Conservation (phyloP, 2,329 filamentous ascomycete species). For the Endoconidiophora polonica region DNA sequence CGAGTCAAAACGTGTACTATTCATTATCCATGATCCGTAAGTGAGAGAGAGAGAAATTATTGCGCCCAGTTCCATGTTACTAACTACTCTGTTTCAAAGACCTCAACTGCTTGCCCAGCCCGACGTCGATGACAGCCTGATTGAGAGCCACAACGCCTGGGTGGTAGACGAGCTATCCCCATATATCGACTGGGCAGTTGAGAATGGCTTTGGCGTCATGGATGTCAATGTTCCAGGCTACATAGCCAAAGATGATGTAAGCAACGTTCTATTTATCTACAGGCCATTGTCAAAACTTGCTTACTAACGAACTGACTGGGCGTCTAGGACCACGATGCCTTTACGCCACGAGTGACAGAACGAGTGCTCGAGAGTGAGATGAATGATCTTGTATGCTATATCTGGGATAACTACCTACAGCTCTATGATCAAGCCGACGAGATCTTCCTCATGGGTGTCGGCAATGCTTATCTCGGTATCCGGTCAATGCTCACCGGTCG, state of each 20-base stretch:
- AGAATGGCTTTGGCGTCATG: slow-evolving; percentile 66
- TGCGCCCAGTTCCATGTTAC: not conserved
- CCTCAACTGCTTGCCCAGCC: slow-evolving; percentile 53
- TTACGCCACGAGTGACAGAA: slow-evolving; percentile 28
- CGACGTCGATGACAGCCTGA: slow-evolving; percentile 50
- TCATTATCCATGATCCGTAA: slow-evolving; percentile 85
- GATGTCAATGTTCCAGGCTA: slow-evolving; percentile 82
- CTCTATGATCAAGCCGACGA: slow-evolving; percentile 52
- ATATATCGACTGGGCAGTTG: slow-evolving; percentile 70
- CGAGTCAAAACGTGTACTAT: slow-evolving; percentile 48
- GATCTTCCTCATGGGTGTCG: slow-evolving; percentile 74
- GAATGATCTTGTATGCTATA: slow-evolving; percentile 61
- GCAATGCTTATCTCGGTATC: slow-evolving; percentile 73
- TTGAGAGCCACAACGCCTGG: slow-evolving; percentile 76
- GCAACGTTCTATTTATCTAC: not conserved
- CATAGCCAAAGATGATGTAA: slow-evolving; percentile 42
- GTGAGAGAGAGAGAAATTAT: slow-evolving; percentile 20
- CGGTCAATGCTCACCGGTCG: slow-evolving; percentile 65
- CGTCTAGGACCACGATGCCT: slow-evolving; percentile 30
- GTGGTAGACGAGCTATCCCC: slow-evolving; percentile 69
- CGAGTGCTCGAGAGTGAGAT: slow-evolving; percentile 39
- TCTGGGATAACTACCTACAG: slow-evolving; percentile 97
- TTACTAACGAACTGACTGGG: slow-evolving; percentile 1
- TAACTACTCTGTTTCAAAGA: slow-evolving; percentile 23
- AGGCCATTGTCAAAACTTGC: not conserved